Base-by-base conservation (phyloP, 2,329 filamentous ascomycete species). In the Thelonectria discophora region DNA sequence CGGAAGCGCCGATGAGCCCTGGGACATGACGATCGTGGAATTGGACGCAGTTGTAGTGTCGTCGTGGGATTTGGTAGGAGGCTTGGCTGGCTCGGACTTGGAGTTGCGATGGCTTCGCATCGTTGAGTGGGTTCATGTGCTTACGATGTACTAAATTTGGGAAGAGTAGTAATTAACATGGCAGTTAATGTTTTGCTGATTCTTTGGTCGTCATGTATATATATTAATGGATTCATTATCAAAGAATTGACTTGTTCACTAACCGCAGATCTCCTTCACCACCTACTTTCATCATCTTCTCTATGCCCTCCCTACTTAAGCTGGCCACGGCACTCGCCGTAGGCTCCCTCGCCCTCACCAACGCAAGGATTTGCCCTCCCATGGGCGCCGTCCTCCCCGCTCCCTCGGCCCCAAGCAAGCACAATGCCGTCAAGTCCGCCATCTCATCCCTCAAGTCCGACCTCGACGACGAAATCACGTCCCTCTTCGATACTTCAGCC, bases 381-480 rank as follows among this genome's bases (percentile, higher is more conserved):
- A 72, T 81, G n/a, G 79, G 79, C 5, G 69, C 77, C 11, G 78
- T 80, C 43, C 69, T 80, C 7, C 78, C 77, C 7, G 72, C 76
- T 15, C 78, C 79, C 1, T 71, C 66, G 24, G 62, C 64, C 8
- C 78, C 78, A 3, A 69, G 76, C 34, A 45, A 67, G n/a, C 73
- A 75, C 51, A 51, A 63, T 8, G 59, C 68, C 0, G 74, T 80
- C 1, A 66, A 73, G 48, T 62, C 55, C 0, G 76, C 76, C 1
- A 52, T 72, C 24, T 27, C 55, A 6, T 54, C 48, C 5, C 56
- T 78, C 6, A 68, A 68, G 5, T 58, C 43, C 2, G 56, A 53
- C 2, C 67, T 81, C 2, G 66, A 76, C 6, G 60, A 48, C 2
- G 20, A 69, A n/a, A 43, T 75, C 2, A 72, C 72, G 0, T 49